Evolutionary conservation across 2,329 filamentous ascomycete species (phyloP).

Genomic region (Nigrospora sphaerica): DNA sequence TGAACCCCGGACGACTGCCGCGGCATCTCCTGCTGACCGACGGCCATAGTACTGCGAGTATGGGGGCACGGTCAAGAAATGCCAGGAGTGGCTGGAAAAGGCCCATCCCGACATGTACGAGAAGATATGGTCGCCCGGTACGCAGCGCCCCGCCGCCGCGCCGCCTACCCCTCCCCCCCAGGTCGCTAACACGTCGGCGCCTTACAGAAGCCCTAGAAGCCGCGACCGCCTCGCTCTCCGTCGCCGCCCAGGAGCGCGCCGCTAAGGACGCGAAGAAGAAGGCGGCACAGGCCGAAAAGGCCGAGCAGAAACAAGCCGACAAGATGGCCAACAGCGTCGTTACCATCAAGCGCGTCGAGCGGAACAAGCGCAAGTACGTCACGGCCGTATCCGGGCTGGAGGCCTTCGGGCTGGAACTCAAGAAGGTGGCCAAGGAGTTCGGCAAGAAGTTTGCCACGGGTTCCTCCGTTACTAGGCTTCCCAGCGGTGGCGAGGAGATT

Average conservation of each 20-base stretch:
- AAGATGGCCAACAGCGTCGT: constrained; percentile 77
- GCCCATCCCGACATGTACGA: constrained; percentile 68
- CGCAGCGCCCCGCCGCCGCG: constrained; percentile 8
- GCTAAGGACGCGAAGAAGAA: constrained; percentile 97
- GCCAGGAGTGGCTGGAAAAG: constrained; percentile 87
- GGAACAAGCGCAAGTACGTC: constrained; percentile 96
- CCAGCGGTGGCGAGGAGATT: constrained; percentile 86
- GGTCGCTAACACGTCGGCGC: neutral
- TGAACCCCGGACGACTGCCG: neutral
- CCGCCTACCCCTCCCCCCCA: neutral
- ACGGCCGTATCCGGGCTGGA: constrained; percentile 89
- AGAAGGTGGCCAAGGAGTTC: constrained; percentile 93
- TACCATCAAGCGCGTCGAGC: constrained; percentile 92
- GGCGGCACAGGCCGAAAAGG: constrained; percentile 84
- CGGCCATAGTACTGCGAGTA: constrained; percentile 91
- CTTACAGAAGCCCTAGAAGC: constrained; percentile 68
- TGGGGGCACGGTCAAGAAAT: constrained; percentile 92
- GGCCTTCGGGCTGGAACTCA: constrained; percentile 83
- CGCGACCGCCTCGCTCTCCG: constrained; percentile 75
- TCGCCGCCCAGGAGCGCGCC: constrained; percentile 89
- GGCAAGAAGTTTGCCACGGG: constrained; percentile 99
- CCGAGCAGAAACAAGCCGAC: constrained; percentile 75
- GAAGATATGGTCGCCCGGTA: constrained; percentile 81
- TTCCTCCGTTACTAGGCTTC: constrained; percentile 81
- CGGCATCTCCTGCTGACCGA: neutral